A percentile compares a stretch with the other conserved stretches of the same genome.
phyloP scores from a whole-genome alignment of 306 rosid genomes.

The Pyrus communis region DNA sequence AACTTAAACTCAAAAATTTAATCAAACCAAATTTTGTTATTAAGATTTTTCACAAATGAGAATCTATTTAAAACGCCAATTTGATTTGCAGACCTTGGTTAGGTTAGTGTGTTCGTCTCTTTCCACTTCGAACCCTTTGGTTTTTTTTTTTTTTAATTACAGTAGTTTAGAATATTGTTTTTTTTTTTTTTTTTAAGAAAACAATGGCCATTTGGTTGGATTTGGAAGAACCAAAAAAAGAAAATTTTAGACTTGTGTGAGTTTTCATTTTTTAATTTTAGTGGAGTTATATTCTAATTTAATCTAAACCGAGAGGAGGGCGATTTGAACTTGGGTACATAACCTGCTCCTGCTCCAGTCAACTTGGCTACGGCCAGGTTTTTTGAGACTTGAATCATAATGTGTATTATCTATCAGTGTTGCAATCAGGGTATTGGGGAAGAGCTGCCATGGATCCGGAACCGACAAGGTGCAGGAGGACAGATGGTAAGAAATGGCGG shows the following conservation, averaged over 20 bases:
- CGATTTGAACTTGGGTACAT: neutral
- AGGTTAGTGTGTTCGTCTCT: neutral
- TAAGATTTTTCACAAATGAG: neutral
- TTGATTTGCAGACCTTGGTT: neutral
- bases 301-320: no score
- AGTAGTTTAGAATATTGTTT: no score
- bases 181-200: no score
- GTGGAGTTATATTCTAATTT: no score
- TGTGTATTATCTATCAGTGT: constrained; percentile 22
- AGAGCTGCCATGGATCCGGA: constrained; percentile 94
- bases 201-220: neutral
- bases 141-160: no score
- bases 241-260: no score
- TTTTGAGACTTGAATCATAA: neutral
- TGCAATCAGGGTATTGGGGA: constrained; percentile 88
- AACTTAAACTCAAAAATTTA: no score
- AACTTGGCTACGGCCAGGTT: neutral
- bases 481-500: constrained; percentile 98
- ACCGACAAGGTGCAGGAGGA: constrained; percentile 93
- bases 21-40: neutral
- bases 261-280: no score
- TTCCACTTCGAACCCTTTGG: no score
- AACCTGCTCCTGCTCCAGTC: neutral
- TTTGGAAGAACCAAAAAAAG: no score
- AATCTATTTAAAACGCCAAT: neutral